Base-by-base conservation (phyloP, 108 stramenopile species). In the Licmophora abbreviata region DNA sequence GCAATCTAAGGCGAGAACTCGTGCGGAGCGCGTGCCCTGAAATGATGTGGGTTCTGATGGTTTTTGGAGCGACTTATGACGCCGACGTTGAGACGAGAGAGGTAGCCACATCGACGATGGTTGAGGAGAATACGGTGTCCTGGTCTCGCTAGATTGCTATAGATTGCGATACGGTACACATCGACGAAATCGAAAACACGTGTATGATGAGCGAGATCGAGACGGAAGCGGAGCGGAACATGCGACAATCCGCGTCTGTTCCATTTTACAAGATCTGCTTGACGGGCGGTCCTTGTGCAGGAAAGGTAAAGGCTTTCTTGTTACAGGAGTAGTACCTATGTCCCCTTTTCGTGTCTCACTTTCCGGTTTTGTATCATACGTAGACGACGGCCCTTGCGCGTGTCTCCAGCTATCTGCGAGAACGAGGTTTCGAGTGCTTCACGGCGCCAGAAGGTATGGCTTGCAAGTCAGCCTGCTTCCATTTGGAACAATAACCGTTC, bases 211-310 rank as follows among this genome's bases (percentile, higher is more conserved):
- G n/a, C 23, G 20, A 40, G 4, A 40, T 18, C 38, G 5, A 5
- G 20, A 5, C 2, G 5, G 20, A 40, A 20, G 1, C 38, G 5
- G 38, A 18, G 18, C 15, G 38, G 3, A 40, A 20, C 38, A 2
- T 15, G 3, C 5, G 38, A 2, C 4, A 40, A 40, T 20, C 5
- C 20, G 38, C 38, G 2, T 4, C 2, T 15, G 38, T 40, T 2
- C 38, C 38, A 18, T 40, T 40, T 40, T 5, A 40, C 5, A 55
- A 66, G 64, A 31, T 68, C 85, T 52, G 87, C 20, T 64, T 94
- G 46, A 95, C 97, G 14, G 97, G 97, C 7, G 97, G 97, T 9
- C 96, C 96, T 15, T 97, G 97, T 57, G 95, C 88, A 23, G 95
- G 95, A 2, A 97, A 97, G 57, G 94, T 94, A 0, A 97, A 93